These are phyloP conservation scores for Aureobasidium sp. DNA, from an alignment of 2,329 filamentous ascomycete species.

Conservation along the genomic window DNA sequence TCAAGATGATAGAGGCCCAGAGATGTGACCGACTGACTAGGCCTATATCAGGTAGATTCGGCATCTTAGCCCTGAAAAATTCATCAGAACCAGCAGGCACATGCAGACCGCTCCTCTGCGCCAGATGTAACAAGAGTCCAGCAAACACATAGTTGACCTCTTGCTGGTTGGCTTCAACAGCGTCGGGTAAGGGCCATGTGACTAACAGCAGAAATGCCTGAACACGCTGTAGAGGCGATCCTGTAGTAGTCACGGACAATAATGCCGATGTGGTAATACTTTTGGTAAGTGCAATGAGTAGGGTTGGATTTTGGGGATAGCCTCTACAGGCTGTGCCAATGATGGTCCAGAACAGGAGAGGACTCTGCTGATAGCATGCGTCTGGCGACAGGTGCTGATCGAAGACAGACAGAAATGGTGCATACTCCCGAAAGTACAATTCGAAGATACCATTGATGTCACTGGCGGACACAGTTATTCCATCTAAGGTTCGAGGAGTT, in stretches of 20 bases:
- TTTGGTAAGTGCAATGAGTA: background rate
- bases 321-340: conserved; percentile 16
- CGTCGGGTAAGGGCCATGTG: conserved; percentile 10
- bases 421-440: conserved; percentile 3
- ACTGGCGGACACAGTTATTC: background rate
- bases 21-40: background rate
- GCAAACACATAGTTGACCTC: conserved; percentile 7
- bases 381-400: background rate
- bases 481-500: conserved; percentile 8
- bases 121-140: background rate
- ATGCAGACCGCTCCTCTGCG: conserved; percentile 9
- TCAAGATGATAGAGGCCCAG: background rate
- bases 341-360: conserved; percentile 2
- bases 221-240: conserved; percentile 4
- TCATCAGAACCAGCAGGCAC: conserved; percentile 10
- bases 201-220: conserved; percentile 2
- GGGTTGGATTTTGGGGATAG: conserved; percentile 1
- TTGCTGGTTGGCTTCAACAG: conserved; percentile 11
- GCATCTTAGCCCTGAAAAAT: conserved; percentile 8
- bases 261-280: background rate
- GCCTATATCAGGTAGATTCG: conserved; percentile 6
- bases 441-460: conserved; percentile 11
- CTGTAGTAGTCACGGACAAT: background rate
- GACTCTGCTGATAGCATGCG: background rate
- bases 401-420: background rate